Evolutionary conservation across 139 green algal species (phyloP).

Genomic region (Pseudopediastrum boryanum): DNA sequence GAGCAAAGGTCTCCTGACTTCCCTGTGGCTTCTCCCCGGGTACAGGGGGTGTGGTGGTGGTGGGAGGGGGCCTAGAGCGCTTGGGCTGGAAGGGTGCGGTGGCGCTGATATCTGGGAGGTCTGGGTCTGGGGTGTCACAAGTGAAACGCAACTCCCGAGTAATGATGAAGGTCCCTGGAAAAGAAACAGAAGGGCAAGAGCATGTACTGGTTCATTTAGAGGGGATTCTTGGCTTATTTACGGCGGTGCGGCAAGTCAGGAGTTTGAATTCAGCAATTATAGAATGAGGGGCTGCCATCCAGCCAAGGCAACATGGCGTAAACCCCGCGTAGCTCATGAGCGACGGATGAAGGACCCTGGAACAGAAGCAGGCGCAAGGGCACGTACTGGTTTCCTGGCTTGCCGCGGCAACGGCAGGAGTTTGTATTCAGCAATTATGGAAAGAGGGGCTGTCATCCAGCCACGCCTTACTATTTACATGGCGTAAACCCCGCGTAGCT

Average conservation of each 20-base stretch:
- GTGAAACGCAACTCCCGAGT: constrained; percentile 3
- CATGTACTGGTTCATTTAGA: too few relatives aligned
- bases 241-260: background rate
- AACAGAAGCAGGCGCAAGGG: too few relatives aligned
- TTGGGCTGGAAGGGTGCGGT: background rate
- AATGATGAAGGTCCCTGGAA: constrained; percentile 10
- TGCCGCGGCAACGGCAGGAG: background rate
- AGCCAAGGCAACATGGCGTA: background rate
- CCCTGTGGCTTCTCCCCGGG: constrained; percentile 7
- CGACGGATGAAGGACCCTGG: background rate
- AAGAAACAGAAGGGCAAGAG: too few relatives aligned
- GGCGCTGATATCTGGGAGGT: constrained; percentile 23
- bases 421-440: background rate
- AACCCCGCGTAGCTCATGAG: background rate
- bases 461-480: background rate
- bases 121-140: background rate
- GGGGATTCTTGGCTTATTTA: too few relatives aligned
- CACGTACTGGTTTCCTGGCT: too few relatives aligned
- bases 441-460: background rate
- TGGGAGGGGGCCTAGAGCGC: background rate
- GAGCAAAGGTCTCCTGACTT: background rate
- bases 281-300: background rate
- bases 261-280: background rate
- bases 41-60: background rate
- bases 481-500: background rate